Conservation (phyloP, 2,329 filamentous ascomycete genomes). For the Fusarium pilosicola region DNA sequence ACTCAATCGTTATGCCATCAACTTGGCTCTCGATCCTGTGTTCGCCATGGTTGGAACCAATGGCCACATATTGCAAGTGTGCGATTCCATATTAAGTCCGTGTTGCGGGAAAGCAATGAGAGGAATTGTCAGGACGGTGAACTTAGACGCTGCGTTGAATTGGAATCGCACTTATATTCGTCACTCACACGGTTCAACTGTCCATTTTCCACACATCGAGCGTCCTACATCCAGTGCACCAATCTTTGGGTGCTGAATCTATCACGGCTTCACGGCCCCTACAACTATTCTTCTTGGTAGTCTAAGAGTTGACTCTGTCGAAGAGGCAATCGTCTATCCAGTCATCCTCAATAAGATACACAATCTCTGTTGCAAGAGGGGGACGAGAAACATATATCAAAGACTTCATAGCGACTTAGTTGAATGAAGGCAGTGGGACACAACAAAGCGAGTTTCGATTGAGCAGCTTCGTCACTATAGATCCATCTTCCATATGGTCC, state of each 20-base stretch:
- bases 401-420: not conserved
- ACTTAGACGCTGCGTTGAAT: not conserved
- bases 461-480: no score
- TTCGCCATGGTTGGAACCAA: no score
- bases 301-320: not conserved
- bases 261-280: not conserved
- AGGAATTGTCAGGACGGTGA: no score
- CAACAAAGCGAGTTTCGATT: no score
- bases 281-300: fast-evolving
- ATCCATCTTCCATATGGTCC: no score
- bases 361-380: not conserved
- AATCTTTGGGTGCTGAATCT: fast-evolving
- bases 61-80: no score
- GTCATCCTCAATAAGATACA: not conserved
- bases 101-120: no score
- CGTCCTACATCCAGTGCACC: not conserved
- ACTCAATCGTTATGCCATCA: no score
- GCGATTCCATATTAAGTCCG: no score
- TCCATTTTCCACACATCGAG: not conserved
- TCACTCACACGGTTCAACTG: not conserved
- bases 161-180: not conserved
- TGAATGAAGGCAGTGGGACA: no score
- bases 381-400: not conserved
- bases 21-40: no score
- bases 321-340: not conserved